A percentile compares a stretch with the other conserved stretches of the same genome.
These are phyloP conservation scores for Eucalyptus melliodora DNA, from an alignment of 345 rosid species.

Conservation along the genomic window DNA sequence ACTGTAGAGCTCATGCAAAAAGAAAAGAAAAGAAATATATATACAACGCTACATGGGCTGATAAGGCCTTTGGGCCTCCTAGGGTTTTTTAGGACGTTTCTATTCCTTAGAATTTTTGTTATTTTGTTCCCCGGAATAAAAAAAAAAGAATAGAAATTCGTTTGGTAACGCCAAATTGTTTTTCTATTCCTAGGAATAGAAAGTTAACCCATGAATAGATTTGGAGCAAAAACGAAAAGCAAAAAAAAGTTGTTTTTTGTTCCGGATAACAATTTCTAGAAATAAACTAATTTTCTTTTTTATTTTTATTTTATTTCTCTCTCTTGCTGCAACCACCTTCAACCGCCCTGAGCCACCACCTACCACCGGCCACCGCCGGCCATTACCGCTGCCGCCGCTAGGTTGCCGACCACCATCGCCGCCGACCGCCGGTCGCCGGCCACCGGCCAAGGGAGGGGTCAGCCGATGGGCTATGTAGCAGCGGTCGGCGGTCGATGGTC, in stretches of 20 bases:
- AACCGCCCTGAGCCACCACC: fast-evolving
- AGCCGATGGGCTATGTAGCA: fast-evolving
- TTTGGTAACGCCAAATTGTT: fast-evolving
- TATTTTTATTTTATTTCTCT: too few species aligned
- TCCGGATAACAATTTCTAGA: too few species aligned
- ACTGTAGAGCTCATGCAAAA: not conserved
- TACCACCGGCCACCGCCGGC: too few species aligned
- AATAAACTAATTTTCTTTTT: too few species aligned
- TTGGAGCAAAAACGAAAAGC: too few species aligned
- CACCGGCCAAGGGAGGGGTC: fast-evolving
- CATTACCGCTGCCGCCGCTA: fast-evolving
- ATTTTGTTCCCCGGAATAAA: too few species aligned
- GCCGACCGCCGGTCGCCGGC: fast-evolving
- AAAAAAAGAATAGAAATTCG: too few species aligned
- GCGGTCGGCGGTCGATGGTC: fast-evolving
- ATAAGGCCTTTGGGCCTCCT: not conserved
- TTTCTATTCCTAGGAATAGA: fast-evolving
- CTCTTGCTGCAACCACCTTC: too few species aligned
- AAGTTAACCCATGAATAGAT: fast-evolving
- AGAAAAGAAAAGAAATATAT: not conserved
- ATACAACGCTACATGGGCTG: not conserved
- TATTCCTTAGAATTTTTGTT: too few species aligned
- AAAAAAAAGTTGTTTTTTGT: too few species aligned
- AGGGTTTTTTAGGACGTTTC: not conserved
- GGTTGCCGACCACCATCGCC: fast-evolving